Conservation (phyloP, 805 yeast species). For the Saturnispora zaruensis region DNA sequence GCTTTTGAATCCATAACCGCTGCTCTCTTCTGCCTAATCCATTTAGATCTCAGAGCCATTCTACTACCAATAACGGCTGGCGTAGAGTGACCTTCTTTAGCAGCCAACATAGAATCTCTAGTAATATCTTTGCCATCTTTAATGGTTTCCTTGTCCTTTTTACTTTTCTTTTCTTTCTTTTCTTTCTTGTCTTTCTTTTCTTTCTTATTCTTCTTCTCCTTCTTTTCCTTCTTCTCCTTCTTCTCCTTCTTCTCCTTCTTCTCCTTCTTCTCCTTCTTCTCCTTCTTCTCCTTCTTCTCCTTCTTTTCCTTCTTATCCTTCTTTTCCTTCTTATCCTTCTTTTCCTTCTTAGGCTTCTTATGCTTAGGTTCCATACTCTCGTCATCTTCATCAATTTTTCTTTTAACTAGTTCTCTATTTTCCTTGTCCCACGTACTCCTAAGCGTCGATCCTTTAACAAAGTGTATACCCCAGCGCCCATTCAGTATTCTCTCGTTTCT, state of each 20-base stretch:
- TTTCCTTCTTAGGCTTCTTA: constrained; percentile 22
- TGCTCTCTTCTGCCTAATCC: constrained; percentile 85
- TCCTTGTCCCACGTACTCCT: constrained; percentile 77
- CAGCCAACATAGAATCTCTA: constrained; percentile 35
- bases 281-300: constrained; percentile 13
- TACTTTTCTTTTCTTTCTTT: constrained; percentile 7
- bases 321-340: constrained; percentile 22
- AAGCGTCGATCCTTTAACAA: constrained; percentile 77
- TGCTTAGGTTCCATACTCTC: constrained; percentile 2
- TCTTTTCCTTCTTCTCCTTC: constrained; percentile 12
- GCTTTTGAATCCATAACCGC: constrained; percentile 87
- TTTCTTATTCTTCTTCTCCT: constrained; percentile 10
- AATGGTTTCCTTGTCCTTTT: constrained; percentile 22
- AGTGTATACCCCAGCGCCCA: constrained; percentile 83
- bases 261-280: constrained; percentile 25
- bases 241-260: constrained; percentile 26
- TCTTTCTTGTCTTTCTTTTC: constrained; percentile 24
- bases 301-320: constrained; percentile 25
- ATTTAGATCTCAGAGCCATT: constrained; percentile 70
- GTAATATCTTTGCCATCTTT: constrained; percentile 19
- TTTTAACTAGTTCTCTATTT: constrained; percentile 28
- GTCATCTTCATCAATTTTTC: constrained; percentile 15
- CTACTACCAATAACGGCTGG: constrained; percentile 40
- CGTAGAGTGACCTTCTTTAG: constrained; percentile 24
- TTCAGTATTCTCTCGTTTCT: constrained; percentile 62